Base-by-base conservation (phyloP, 1,139 yeast species). In the Suhomyces bokatorum region DNA sequence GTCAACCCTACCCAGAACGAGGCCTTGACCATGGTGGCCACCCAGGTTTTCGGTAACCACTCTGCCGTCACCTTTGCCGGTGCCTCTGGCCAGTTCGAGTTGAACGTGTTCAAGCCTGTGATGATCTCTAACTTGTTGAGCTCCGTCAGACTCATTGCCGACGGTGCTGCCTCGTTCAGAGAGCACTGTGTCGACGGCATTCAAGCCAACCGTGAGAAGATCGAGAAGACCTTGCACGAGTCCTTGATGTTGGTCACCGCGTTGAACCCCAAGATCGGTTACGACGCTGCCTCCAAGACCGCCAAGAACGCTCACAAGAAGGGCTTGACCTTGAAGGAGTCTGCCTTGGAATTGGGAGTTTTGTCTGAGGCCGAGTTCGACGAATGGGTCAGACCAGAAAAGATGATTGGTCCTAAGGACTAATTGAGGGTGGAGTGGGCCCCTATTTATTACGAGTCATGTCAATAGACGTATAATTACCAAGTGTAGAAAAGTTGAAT, bases 291-390 rank as follows among this genome's bases (percentile, higher is more conserved):
- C 11, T 55, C 59, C 37, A 56, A 56, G 56, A 54, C 53, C 15
- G 60, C 60, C 35, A 56, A 56, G 53, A 56, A 56, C 38, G 60
- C 60, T 12, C 60, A 56, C 53, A 56, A 56, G 52, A 56, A 56
- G 54, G 60, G 60, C 9, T 47, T 56, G 41, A 56, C 60, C n/a
- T 53, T 56, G 55, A 56, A 54, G 52, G 51, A 56, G 33, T 47
- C 52, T 14, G 55, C 58, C 27, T 52, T 56, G 52, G 60, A 56
- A 36, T 53, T 56, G 50, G 47, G 47, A 15, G 49, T 55, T 50
- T 54, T 56, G 52, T 45, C 52, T 15, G 53, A 47, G 17, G 49
- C 49, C 27, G 60, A 56, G 41, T 56, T 56, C 33, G 53, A 55
- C 37, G 50, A 54, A 39, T 56, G 59, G 60, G 60, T 56, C 39